A percentile compares a stretch with the other conserved stretches of the same genome.
These are phyloP conservation scores for Neurospora crassa DNA, from an alignment of 2,329 filamentous ascomycete species.

Conservation along the genomic window DNA sequence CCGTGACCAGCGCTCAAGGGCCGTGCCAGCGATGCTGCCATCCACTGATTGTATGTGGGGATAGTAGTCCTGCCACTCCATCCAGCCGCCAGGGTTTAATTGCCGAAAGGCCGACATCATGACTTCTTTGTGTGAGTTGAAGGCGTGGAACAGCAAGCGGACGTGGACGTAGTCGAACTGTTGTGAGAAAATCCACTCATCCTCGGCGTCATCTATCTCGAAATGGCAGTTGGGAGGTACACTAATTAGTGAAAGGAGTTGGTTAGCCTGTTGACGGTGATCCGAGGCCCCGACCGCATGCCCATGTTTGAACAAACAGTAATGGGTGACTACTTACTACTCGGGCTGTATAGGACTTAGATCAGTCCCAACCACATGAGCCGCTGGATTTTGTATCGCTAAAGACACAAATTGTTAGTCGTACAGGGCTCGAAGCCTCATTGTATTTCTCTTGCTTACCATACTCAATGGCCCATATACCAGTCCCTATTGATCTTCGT, in stretches of 20 bases:
- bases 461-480: constrained; percentile 14
- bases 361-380: constrained; percentile 12
- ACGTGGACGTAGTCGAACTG: constrained; percentile 14
- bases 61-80: constrained; percentile 13
- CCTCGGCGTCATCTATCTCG: constrained; percentile 12
- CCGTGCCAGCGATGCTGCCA: constrained; percentile 4
- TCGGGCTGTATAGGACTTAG: constrained; percentile 13
- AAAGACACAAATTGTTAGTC: not conserved
- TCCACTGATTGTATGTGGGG: constrained; percentile 8
- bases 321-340: constrained; percentile 2
- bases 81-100: constrained; percentile 14
- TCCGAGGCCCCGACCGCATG: not conserved
- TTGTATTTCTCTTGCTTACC: constrained; percentile 3
- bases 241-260: not conserved
- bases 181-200: constrained; percentile 10
- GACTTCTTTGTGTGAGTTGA: constrained; percentile 5
- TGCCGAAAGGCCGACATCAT: constrained; percentile 10
- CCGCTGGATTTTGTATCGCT: constrained; percentile 10
- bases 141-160: constrained; percentile 6
- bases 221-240: constrained; percentile 14
- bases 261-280: not conserved
- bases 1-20: constrained; percentile 7
- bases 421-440: not conserved
- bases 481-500: constrained; percentile 5
- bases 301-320: not conserved